Percentiles rank a stretch among this genome's conserved stretches.
Conservation (phyloP, 2,329 filamentous ascomycete species). For the Cadophora sp. region DNA sequence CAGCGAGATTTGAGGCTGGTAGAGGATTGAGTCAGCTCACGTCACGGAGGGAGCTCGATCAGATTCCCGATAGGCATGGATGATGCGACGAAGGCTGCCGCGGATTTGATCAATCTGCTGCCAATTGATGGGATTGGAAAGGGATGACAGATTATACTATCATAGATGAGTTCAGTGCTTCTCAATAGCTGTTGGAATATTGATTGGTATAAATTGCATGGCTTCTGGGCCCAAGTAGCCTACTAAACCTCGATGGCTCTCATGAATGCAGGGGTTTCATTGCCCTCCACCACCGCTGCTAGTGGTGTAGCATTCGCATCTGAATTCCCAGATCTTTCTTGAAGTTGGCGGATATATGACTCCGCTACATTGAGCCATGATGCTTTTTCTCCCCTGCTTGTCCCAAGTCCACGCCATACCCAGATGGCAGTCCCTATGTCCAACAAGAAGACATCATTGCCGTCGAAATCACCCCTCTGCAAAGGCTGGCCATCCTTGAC, state of each 20-base stretch:
- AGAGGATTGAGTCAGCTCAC: background rate
- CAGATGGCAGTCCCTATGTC: conserved; percentile 65
- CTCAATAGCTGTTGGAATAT: background rate
- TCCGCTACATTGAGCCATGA: conserved; percentile 67
- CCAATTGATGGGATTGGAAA: background rate
- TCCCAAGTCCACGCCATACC: conserved; percentile 69
- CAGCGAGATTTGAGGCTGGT: background rate
- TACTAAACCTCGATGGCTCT: conserved; percentile 24
- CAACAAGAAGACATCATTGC: conserved; percentile 67
- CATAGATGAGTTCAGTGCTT: background rate
- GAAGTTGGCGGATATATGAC: conserved; percentile 54
- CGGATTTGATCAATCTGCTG: background rate
- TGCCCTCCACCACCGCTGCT: conserved; percentile 63
- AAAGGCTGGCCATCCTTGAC: conserved; percentile 61
- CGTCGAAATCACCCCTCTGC: conserved; percentile 57
- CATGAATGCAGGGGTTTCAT: conserved; percentile 59
- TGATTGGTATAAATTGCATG: background rate
- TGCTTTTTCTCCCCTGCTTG: conserved; percentile 64
- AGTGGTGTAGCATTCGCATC: conserved; percentile 51
- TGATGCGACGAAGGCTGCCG: background rate
- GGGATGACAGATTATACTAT: background rate
- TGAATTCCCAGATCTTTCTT: conserved; percentile 20
- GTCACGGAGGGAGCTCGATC: background rate
- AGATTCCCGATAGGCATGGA: too few relatives aligned
- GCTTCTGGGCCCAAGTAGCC: background rate